Percentiles rank a stretch among this genome's conserved stretches.
Evolutionary conservation across 345 rosid species (phyloP).

Genomic region (Moricandia arvensis): DNA sequence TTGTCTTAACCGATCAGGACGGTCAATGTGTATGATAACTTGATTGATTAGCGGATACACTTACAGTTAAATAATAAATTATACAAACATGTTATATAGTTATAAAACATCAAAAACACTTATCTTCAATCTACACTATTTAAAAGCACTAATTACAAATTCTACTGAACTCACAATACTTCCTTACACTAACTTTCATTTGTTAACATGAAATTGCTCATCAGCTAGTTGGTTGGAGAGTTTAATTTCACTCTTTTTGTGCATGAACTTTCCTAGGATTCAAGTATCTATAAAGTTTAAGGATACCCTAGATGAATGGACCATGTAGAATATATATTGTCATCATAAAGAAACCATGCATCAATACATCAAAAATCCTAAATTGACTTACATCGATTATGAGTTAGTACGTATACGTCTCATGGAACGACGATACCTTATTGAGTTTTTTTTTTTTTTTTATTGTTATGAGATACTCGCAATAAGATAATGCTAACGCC

Average conservation of each 20-base stretch:
- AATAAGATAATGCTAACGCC: background rate
- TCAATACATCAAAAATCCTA: background rate
- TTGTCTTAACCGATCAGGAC: background rate
- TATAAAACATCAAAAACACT: background rate
- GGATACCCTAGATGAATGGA: too few species aligned
- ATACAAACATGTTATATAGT: too few species aligned
- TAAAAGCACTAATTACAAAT: background rate
- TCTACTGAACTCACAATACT: background rate
- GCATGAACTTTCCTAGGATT: background rate
- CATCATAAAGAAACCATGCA: too few species aligned
- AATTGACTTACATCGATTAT: background rate
- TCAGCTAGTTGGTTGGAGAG: background rate
- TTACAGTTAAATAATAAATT: too few species aligned
- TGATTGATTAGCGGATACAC: too few species aligned
- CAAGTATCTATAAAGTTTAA: too few species aligned
- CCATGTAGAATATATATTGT: too few species aligned
- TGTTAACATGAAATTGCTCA: background rate
- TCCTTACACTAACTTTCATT: background rate
- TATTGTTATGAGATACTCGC: background rate
- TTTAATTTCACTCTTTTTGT: background rate
- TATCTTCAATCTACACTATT: background rate
- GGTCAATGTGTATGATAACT: background rate
- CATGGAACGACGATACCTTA: background rate
- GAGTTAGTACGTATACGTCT: background rate
- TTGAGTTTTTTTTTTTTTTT: background rate